phyloP scores from a whole-genome alignment of 75 land plant species.

The Cupressus sempervirens region DNA sequence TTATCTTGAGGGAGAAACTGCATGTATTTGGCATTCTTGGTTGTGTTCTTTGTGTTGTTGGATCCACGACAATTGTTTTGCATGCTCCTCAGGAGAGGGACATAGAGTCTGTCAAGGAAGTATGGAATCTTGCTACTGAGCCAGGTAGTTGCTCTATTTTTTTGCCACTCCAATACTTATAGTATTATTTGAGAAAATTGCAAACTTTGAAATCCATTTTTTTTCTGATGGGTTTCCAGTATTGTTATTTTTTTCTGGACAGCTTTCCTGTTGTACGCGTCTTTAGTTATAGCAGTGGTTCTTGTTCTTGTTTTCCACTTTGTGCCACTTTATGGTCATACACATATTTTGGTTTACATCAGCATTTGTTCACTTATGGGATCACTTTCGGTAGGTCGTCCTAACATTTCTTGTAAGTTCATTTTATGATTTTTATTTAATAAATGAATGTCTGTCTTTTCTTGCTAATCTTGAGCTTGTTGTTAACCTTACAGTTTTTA shows the following conservation, averaged over 20 bases:
- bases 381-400: constrained; percentile 26
- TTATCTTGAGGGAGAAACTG: constrained; percentile 34
- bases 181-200: not conserved
- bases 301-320: constrained; percentile 61
- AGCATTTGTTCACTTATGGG: constrained; percentile 49
- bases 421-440: not conserved
- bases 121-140: constrained; percentile 88
- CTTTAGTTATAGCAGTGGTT: constrained; percentile 50
- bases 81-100: constrained; percentile 89
- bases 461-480: not conserved
- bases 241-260: constrained; percentile 20
- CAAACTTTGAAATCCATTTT: not conserved
- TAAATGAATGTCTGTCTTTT: not conserved
- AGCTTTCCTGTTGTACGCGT: constrained; percentile 75
- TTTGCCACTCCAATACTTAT: not conserved
- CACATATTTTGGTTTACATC: constrained; percentile 81
- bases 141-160: constrained; percentile 47
- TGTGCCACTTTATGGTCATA: constrained; percentile 79
- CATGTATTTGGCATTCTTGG: constrained; percentile 41
- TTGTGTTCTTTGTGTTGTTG: constrained; percentile 81
- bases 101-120: constrained; percentile 78
- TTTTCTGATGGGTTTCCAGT: constrained; percentile 11
- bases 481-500: not conserved
- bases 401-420: not conserved
- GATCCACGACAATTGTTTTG: constrained; percentile 79